These are phyloP conservation scores for Petunia hybrid DNA, from an alignment of 305 asterid species.

Conservation along the genomic window DNA sequence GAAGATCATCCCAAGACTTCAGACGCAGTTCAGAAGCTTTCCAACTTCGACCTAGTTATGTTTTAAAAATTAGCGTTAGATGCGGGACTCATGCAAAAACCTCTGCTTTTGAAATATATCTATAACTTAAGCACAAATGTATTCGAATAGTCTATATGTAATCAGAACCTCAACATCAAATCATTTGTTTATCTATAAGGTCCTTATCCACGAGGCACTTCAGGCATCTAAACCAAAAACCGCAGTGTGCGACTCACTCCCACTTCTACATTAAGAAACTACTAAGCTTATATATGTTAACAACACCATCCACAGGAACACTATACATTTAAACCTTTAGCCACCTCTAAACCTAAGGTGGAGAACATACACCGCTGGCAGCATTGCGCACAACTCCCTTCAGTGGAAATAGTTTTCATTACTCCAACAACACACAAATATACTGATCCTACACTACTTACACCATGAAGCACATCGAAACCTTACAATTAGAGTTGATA, in stretches of 20 bases:
- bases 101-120: background rate
- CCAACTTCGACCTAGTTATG: slow-evolving; percentile 78
- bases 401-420: background rate
- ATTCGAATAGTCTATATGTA: background rate
- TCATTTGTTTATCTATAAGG: background rate
- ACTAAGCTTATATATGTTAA: background rate
- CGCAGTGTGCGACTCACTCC: background rate
- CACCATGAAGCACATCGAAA: background rate
- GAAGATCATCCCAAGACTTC: slow-evolving; percentile 98
- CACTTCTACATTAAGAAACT: background rate
- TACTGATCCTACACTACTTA: background rate
- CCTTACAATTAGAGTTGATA: background rate
- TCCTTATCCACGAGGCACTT: too few relatives aligned
- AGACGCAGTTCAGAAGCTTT: slow-evolving; percentile 94
- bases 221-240: background rate
- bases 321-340: background rate
- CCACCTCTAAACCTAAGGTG: background rate
- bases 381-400: background rate
- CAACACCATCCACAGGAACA: background rate
- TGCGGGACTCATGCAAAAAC: background rate
- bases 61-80: background rate
- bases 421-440: background rate
- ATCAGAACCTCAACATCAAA: background rate
- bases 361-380: background rate
- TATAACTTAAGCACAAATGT: background rate